Evolutionary conservation across 2,329 filamentous ascomycete species (phyloP).

Genomic region (Fusarium sp.): DNA sequence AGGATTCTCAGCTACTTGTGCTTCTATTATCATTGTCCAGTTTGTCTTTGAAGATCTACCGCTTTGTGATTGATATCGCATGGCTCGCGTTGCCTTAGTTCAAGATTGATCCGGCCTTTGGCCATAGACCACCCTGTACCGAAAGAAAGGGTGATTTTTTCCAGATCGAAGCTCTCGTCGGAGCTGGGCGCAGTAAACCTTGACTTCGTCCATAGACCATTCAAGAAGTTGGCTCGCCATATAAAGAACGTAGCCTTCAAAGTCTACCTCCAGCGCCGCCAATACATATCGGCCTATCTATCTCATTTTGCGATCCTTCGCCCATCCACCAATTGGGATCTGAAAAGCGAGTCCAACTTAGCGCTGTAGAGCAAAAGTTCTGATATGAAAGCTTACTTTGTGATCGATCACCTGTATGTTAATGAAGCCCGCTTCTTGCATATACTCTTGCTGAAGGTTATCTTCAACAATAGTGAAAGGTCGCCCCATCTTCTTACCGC

Average conservation of each 20-base stretch:
- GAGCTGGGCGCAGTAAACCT: slow-evolving; percentile 8
- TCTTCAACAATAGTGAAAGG: slow-evolving; percentile 12
- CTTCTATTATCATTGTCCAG: too few species aligned
- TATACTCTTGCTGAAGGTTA: slow-evolving; percentile 4
- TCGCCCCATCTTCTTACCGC: slow-evolving; percentile 38
- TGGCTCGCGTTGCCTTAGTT: background rate
- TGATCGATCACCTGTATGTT: background rate
- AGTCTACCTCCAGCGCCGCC: slow-evolving; percentile 7
- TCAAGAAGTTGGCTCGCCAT: slow-evolving; percentile 17
- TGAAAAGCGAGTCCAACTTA: background rate
- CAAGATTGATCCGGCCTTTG: background rate
- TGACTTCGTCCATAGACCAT: slow-evolving; percentile 9
- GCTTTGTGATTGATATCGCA: too few species aligned
- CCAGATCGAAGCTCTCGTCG: slow-evolving; percentile 9
- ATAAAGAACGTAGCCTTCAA: slow-evolving; percentile 10
- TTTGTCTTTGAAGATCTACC: too few species aligned
- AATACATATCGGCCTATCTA: slow-evolving; percentile 11
- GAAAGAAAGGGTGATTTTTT: slow-evolving; percentile 9
- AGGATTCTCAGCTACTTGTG: too few species aligned
- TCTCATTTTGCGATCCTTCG: background rate
- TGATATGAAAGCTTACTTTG: background rate
- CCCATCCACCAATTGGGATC: slow-evolving; percentile 6
- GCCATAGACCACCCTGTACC: slow-evolving; percentile 1
- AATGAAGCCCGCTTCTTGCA: slow-evolving; percentile 14
- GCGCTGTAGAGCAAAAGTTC: too few species aligned